Base-by-base conservation (phyloP, 2,329 filamentous ascomycete genomes). In the Arthroderma uncinatum region DNA sequence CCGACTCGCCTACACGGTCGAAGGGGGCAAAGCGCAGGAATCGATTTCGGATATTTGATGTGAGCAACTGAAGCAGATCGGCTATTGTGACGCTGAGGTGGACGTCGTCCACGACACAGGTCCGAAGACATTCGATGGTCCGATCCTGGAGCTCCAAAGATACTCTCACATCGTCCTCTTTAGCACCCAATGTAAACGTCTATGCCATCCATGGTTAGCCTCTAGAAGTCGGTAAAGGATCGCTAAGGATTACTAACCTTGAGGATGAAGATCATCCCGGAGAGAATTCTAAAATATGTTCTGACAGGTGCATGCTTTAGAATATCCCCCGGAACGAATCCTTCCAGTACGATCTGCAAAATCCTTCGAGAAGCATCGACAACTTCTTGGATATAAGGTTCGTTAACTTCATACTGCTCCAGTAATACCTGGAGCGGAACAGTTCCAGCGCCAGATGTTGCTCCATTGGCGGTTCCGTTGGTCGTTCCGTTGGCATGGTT, bases 271-370 rank as follows among this genome's bases (percentile, higher is more conserved):
- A 84, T 83, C 65, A 82, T 80, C 6, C 81, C 82, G 10, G 79
- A 82, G 50, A 84, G 75, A 59, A 84, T 82, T 57, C 82, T 78
- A 70, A 84, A 84, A 64, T 81, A 84, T 0, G 82, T 83, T 36
- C 82, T 75, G 7, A 84, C 82, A 2, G 82, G 82, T 1, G 80
- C 79, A 64, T 84, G 81, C 60, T 81, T 79, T 12, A 85, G 74
- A 62, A 78, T 78, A 54, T 81, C 78, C 4, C 76, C 76, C 0
- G 80, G 80, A 33, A 79, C 77, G 3, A 85, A 74, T 5, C 76
- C 79, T 14, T 84, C 79, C 23, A 82, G 75, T 0, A 84, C 80
- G 1, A 78, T 75, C 57, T 76, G 75, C n/a, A 85, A 71, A 14
- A 85, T 79, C 58, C 78, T 80, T 25, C 81, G 78, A 1, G 81